Percentiles rank a stretch among this genome's conserved stretches.
These are phyloP conservation scores for Camellia oleifera DNA, from an alignment of 179 eudicot species.

Conservation along the genomic window DNA sequence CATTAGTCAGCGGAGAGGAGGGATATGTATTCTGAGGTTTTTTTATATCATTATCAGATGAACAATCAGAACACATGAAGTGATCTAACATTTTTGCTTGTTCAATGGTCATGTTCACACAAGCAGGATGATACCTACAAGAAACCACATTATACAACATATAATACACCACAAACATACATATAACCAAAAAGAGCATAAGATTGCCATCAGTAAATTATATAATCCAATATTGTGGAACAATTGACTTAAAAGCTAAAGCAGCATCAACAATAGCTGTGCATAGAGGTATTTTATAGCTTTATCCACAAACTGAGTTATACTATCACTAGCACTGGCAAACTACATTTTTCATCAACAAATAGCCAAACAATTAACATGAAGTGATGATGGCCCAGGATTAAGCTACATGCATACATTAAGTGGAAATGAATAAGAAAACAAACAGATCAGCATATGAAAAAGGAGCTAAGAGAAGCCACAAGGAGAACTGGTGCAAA, in stretches of 20 bases:
- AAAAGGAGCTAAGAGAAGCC: not conserved
- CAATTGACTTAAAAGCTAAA: not conserved
- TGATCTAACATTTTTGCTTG: slow-evolving; percentile 31
- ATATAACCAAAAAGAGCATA: not conserved
- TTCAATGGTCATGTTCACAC: slow-evolving; percentile 33
- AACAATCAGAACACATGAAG: slow-evolving; percentile 32
- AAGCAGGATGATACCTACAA: slow-evolving; percentile 39
- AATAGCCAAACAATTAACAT: not conserved
- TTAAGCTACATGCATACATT: too few species aligned
- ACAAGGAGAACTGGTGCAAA: not conserved
- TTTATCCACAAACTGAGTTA: not conserved
- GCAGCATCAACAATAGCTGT: not conserved
- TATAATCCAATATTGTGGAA: not conserved
- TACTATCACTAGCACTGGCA: not conserved
- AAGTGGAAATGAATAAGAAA: not conserved
- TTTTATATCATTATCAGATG: slow-evolving; percentile 19
- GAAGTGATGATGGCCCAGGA: not conserved
- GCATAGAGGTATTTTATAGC: not conserved
- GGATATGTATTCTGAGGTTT: slow-evolving; percentile 13
- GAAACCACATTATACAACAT: not conserved
- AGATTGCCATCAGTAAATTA: not conserved
- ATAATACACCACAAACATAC: not conserved
- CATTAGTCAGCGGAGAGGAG: slow-evolving; percentile 9
- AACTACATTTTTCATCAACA: too few species aligned
- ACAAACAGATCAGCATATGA: not conserved